phyloP scores from a whole-genome alignment of 2,329 filamentous ascomycete genomes.

The Epichloe festucae region DNA sequence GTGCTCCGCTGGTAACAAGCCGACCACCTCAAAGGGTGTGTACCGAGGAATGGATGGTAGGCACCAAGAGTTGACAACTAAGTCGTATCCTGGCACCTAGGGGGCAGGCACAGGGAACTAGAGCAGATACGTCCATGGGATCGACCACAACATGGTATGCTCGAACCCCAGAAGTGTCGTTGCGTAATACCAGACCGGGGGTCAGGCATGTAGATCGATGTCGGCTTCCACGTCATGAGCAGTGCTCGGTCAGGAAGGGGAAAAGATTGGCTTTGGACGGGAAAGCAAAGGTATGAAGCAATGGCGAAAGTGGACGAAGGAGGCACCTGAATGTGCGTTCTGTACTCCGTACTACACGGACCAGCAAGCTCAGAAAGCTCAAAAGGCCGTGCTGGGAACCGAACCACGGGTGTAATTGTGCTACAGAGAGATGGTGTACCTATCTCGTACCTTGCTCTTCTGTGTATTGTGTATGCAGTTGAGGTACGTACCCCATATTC shows the following conservation, averaged over 20 bases:
- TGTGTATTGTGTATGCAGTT: background rate
- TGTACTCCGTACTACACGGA: background rate
- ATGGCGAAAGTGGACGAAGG: background rate
- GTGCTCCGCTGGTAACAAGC: background rate
- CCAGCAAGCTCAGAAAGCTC: background rate
- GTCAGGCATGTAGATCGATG: background rate
- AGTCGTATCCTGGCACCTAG: background rate
- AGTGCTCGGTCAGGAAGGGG: background rate
- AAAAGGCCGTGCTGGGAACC: background rate
- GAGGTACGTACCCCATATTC: background rate
- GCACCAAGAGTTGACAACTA: background rate
- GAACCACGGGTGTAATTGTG: background rate
- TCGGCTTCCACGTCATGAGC: background rate
- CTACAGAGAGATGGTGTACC: background rate
- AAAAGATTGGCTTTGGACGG: background rate
- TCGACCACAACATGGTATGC: background rate
- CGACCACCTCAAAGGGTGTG: constrained; percentile 1
- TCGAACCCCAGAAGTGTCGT: background rate
- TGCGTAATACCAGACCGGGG: background rate
- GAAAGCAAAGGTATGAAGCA: background rate
- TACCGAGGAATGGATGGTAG: background rate
- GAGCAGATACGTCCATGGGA: background rate
- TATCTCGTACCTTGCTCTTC: background rate
- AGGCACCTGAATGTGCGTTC: background rate
- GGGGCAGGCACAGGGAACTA: background rate